Conservation (phyloP, 2,329 filamentous ascomycete species). For the Trichoderma koningiopsis region DNA sequence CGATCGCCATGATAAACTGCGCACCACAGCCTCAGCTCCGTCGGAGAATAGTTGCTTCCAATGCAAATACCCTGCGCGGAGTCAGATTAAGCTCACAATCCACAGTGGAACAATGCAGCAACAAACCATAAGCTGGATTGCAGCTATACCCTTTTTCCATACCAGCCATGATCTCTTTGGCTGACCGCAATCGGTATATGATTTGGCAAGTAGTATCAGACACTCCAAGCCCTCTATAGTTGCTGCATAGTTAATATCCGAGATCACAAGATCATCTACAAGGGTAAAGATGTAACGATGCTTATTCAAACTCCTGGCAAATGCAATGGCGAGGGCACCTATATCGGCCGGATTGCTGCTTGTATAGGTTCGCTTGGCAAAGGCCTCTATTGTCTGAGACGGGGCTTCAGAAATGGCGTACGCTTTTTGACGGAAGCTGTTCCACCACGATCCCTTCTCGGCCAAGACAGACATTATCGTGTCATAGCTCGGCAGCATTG, state of each 20-base stretch:
- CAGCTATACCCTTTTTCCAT: conserved; percentile 44
- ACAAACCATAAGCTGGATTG: conserved; percentile 46
- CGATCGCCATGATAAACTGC: conserved; percentile 41
- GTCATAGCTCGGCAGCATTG: conserved; percentile 30
- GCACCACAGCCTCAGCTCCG: conserved; percentile 32
- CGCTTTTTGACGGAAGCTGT: conserved; percentile 45
- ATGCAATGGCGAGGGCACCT: conserved; percentile 42
- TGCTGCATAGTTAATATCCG: conserved; percentile 44
- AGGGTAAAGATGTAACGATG: conserved; percentile 37
- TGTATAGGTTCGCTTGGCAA: conserved; percentile 41
- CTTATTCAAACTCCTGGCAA: conserved; percentile 39
- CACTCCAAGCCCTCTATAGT: conserved; percentile 48
- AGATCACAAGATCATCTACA: conserved; percentile 45
- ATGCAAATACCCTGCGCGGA: conserved; percentile 17
- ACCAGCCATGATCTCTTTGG: conserved; percentile 47
- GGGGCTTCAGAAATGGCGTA: conserved; percentile 38
- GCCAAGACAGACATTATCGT: conserved; percentile 26
- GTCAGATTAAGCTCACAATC: background rate
- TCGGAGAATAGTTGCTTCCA: conserved; percentile 25
- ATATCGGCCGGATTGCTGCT: conserved; percentile 43
- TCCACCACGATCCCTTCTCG: conserved; percentile 44
- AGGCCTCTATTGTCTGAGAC: conserved; percentile 39
- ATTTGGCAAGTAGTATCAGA: conserved; percentile 45
- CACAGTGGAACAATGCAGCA: conserved; percentile 16
- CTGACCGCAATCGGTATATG: conserved; percentile 48